Conservation (phyloP, 2,329 filamentous ascomycete genomes). For the Macrophomina phaseolina region DNA sequence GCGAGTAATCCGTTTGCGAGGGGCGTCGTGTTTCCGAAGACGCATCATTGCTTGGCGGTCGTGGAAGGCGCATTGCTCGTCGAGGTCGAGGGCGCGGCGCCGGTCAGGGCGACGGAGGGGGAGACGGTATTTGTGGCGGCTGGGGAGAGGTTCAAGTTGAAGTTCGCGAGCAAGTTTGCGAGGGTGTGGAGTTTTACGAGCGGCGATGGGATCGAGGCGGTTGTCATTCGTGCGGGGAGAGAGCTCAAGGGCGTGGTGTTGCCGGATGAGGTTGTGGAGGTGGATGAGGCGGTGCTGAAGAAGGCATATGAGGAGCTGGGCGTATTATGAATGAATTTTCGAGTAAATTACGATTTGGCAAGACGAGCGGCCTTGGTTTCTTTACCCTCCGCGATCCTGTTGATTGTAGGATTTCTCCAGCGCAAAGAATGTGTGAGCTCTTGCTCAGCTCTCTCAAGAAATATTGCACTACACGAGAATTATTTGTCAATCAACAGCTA, state of each 20-base stretch:
- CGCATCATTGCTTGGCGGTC: slow-evolving; percentile 7
- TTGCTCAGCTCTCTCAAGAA: too few relatives aligned
- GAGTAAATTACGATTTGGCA: too few relatives aligned
- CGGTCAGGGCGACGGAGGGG: slow-evolving; percentile 5
- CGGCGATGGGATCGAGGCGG: slow-evolving; percentile 18
- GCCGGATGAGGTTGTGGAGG: slow-evolving; percentile 4
- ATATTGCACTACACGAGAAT: too few relatives aligned
- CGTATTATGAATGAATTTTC: not conserved
- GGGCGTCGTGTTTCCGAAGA: not conserved
- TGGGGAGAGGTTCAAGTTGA: slow-evolving; percentile 4
- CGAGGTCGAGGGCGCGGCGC: not conserved
- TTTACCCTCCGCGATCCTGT: too few relatives aligned
- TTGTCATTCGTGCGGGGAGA: slow-evolving; percentile 1
- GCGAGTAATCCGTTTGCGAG: slow-evolving; percentile 29
- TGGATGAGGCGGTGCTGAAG: not conserved
- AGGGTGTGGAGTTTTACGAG: slow-evolving; percentile 23
- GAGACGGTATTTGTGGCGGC: slow-evolving; percentile 22
- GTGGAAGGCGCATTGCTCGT: slow-evolving; percentile 5
- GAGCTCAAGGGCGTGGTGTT: slow-evolving; percentile 4
- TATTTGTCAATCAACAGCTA: too few relatives aligned
- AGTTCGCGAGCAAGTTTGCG: slow-evolving; percentile 19
- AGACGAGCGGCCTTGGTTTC: too few relatives aligned
- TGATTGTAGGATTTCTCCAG: too few relatives aligned
- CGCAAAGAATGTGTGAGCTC: too few relatives aligned
- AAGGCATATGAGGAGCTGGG: not conserved